Conservation (phyloP, 1,284 basidiomycete genomes). For the Apiotrichum siamense region DNA sequence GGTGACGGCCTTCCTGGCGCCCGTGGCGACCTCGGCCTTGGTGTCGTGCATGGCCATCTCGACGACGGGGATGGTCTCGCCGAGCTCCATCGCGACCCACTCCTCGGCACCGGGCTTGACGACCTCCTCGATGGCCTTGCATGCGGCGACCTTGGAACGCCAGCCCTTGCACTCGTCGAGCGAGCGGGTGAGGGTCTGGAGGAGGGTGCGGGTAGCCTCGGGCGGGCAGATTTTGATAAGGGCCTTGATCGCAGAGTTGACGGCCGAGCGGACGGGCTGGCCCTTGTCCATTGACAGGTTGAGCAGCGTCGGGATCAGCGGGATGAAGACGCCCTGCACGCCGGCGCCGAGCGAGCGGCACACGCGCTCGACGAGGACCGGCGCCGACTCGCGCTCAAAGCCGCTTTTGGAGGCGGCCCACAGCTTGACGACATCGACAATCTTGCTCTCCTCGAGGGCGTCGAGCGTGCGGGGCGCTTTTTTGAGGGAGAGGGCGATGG, state of each 20-base stretch:
- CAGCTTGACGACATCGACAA: slow-evolving; percentile 60
- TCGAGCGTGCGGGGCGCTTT: slow-evolving; percentile 38
- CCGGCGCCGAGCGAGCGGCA: slow-evolving; percentile 67
- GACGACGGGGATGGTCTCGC: slow-evolving; percentile 74
- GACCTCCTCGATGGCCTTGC: slow-evolving; percentile 76
- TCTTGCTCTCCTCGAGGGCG: slow-evolving; percentile 33
- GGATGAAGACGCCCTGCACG: slow-evolving; percentile 72
- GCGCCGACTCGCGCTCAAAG: slow-evolving; percentile 86
- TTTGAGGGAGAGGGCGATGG: slow-evolving; percentile 38
- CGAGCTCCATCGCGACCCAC: slow-evolving; percentile 78
- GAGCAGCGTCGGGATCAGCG: slow-evolving; percentile 70
- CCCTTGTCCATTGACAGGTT: slow-evolving; percentile 92
- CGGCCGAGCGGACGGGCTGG: slow-evolving; percentile 79
- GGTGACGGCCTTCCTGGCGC: slow-evolving; percentile 88
- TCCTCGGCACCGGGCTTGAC: slow-evolving; percentile 65
- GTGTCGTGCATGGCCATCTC: slow-evolving; percentile 95
- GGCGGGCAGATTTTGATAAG: slow-evolving; percentile 80
- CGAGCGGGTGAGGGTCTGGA: slow-evolving; percentile 64
- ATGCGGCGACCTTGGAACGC: slow-evolving; percentile 88
- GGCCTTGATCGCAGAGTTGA: slow-evolving; percentile 73
- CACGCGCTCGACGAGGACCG: slow-evolving; percentile 75
- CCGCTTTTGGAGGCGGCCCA: slow-evolving; percentile 83
- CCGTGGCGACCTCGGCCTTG: slow-evolving; percentile 84
- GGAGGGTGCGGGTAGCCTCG: slow-evolving; percentile 70
- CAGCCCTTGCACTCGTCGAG: slow-evolving; percentile 79